Base-by-base conservation (phyloP, 1,139 yeast species). In the Saccharomyces hybrid region DNA sequence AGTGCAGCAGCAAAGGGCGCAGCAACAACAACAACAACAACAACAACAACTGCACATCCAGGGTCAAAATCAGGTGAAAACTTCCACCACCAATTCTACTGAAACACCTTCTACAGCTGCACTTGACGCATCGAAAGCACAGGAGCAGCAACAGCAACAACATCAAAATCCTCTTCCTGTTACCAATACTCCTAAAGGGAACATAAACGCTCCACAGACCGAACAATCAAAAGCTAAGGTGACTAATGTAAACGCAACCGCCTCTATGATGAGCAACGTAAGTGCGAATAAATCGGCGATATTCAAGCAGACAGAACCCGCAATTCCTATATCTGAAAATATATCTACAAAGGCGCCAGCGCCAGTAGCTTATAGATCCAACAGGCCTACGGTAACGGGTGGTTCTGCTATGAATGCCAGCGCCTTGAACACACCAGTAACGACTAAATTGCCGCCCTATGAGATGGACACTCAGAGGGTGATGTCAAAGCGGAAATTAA, bases 391-490 rank as follows among this genome's bases (percentile, higher is more conserved):
- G 1, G 74, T 90, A 52, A 78, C 90, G 28, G 95, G 95, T 50
- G 97, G 97, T n/a, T 80, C 83, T 51, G 90, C 96, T 2, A 79
- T 84, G 63, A 80, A 75, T 72, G 86, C 80, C 57, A 80, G 80
- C 53, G 83, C 78, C 47, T 77, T 79, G 69, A 84, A 83, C 34
- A 82, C 93, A 1, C 98, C 98, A 0, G 90, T 88, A 0, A 70
- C 86, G 55, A 75, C 84, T 47, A 84, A 82, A 59, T 78, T 91
- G 52, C 97, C 96, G 11, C 82, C 86, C 11, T 87, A 86, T 69
- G 97, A 89, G 65, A 75, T 88, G 61, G 88, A 86, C 52, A 84
- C 86, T 6, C 96, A 91, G 55, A 77, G 97, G 27, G 95, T 91
- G 2, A 76, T 93, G 63, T 87, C 95, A 32, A 93, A 93, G 70